These are phyloP conservation scores for Hypoxylon intermedium DNA, from an alignment of 495 filamentous ascomycete genomes.

Conservation along the genomic window DNA sequence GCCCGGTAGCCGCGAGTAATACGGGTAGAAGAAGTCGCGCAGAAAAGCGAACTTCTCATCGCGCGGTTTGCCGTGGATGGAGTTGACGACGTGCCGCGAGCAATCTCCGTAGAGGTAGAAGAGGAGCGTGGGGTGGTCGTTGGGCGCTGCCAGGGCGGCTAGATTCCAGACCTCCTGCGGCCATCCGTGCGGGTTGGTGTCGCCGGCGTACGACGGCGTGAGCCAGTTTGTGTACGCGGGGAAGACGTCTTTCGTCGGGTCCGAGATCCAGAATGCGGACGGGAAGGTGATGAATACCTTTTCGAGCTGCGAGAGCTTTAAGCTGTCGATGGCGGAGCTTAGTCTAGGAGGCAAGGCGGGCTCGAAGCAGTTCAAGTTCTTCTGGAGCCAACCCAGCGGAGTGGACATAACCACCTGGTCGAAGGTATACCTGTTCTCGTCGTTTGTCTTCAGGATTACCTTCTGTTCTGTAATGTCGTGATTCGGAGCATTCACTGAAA, in stretches of 20 bases:
- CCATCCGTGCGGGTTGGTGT: constrained; percentile 62
- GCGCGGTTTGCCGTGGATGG: constrained; percentile 12
- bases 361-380: constrained; percentile 63
- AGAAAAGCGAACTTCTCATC: constrained; percentile 33
- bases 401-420: constrained; percentile 75
- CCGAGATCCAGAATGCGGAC: constrained; percentile 48
- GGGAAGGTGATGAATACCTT: constrained; percentile 80
- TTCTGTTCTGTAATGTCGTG: constrained; percentile 29
- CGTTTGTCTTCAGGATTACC: constrained; percentile 53
- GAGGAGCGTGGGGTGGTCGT: constrained; percentile 72
- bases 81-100: constrained; percentile 24
- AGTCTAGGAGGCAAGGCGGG: constrained; percentile 66
- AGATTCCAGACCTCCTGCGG: constrained; percentile 72
- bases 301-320: constrained; percentile 75
- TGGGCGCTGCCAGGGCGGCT: constrained; percentile 59
- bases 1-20: constrained; percentile 66
- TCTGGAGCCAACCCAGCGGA: constrained; percentile 77
- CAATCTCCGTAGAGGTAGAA: constrained; percentile 73
- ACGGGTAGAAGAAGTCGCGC: constrained; percentile 60
- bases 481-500: constrained; percentile 47
- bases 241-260: constrained; percentile 10
- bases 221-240: constrained; percentile 64
- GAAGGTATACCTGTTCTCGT: constrained; percentile 52
- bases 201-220: constrained; percentile 57
- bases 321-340: constrained; percentile 63